Evolutionary conservation across 371 early-diverging fungal species (phyloP).

Genomic region (Basidiobolus meristosporus): DNA sequence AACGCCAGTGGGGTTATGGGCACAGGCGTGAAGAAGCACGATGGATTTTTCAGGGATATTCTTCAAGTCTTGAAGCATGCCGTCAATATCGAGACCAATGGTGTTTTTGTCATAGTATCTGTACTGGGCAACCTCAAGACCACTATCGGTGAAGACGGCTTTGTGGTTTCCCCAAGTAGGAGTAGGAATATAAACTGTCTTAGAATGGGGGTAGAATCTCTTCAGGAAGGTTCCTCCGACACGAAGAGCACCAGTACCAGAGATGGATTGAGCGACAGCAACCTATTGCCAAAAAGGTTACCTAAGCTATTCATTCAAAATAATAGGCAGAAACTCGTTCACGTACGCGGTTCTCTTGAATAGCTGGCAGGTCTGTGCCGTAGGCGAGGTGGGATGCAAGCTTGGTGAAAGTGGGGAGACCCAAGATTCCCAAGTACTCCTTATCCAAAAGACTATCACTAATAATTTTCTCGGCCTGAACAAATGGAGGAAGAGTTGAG

Average conservation of each 20-base stretch:
- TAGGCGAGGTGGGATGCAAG: slow-evolving; percentile 77
- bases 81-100: slow-evolving; percentile 83
- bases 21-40: slow-evolving; percentile 92
- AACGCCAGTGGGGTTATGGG: slow-evolving; percentile 98
- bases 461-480: slow-evolving; percentile 65
- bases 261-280: slow-evolving; percentile 83
- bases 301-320: not conserved
- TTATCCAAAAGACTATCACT: slow-evolving; percentile 56
- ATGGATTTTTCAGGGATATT: slow-evolving; percentile 74
- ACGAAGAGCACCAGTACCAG: slow-evolving; percentile 94
- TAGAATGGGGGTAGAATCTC: slow-evolving; percentile 63
- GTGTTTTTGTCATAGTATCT: slow-evolving; percentile 88
- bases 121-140: slow-evolving; percentile 71
- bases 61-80: slow-evolving; percentile 77
- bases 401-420: slow-evolving; percentile 65
- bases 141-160: slow-evolving; percentile 82
- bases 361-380: slow-evolving; percentile 49
- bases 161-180: slow-evolving; percentile 98
- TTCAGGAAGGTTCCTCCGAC: slow-evolving; percentile 83
- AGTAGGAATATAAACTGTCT: slow-evolving; percentile 82
- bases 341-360: slow-evolving; percentile 51
- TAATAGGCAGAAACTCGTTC: not conserved
- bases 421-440: slow-evolving; percentile 93
- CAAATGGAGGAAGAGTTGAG: too few species aligned
- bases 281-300: slow-evolving; percentile 21